A percentile compares a stretch with the other conserved stretches of the same genome.
Conservation (phyloP, 176 grass and related monocot genomes). For the Oryza glumipatula region DNA sequence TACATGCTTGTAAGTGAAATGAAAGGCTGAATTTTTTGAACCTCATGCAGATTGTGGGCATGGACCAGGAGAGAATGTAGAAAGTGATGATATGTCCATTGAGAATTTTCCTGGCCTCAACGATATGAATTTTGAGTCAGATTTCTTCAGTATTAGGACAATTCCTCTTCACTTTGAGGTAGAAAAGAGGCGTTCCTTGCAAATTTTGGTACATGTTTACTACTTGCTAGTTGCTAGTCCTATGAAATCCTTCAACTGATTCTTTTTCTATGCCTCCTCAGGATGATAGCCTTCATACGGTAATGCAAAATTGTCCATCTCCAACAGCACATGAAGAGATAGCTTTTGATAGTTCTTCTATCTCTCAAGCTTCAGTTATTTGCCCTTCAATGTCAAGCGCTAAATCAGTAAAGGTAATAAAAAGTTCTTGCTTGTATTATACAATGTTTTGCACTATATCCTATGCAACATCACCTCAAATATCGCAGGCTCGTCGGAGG, state of each 20-base stretch:
- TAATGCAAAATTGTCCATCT: slow-evolving; percentile 34
- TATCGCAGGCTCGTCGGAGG: slow-evolving; percentile 42
- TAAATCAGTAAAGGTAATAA: slow-evolving; percentile 57
- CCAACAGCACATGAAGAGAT: slow-evolving; percentile 33
- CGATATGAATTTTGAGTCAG: slow-evolving; percentile 54
- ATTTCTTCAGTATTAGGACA: slow-evolving; percentile 77
- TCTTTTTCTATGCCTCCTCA: slow-evolving; percentile 38
- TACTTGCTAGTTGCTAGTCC: background rate
- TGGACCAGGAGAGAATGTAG: slow-evolving; percentile 38
- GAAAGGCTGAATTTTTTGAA: slow-evolving; percentile 38
- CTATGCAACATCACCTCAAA: slow-evolving; percentile 25
- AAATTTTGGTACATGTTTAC: slow-evolving; percentile 18
- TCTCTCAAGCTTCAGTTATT: slow-evolving; percentile 42
- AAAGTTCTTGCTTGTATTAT: slow-evolving; percentile 28
- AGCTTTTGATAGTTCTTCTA: slow-evolving; percentile 32
- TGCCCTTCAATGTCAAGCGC: slow-evolving; percentile 45
- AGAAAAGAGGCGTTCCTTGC: slow-evolving; percentile 20
- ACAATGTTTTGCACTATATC: slow-evolving; percentile 23
- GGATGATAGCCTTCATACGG: slow-evolving; percentile 45
- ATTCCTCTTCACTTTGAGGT: slow-evolving; percentile 79
- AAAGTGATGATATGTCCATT: slow-evolving; percentile 22
- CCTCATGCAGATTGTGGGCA: slow-evolving; percentile 41
- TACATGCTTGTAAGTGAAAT: slow-evolving; percentile 31
- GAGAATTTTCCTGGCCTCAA: slow-evolving; percentile 30
- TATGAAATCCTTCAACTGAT: slow-evolving; percentile 3